phyloP scores from a whole-genome alignment of 225 moss, liverwort and hornwort species.

The Climacium dendroides region DNA sequence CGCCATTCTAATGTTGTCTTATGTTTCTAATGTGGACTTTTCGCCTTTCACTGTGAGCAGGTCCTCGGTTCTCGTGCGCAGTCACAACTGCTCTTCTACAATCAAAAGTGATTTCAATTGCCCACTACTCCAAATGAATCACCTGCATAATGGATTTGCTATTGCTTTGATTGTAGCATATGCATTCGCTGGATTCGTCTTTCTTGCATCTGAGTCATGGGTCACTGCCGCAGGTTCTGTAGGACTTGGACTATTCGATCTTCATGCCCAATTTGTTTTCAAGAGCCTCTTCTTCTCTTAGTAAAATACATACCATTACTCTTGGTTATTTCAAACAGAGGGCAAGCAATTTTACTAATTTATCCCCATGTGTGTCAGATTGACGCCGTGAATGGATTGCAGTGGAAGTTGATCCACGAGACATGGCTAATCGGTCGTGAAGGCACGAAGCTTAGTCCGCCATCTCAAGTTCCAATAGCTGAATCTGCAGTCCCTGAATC shows the following conservation, averaged over 20 bases:
- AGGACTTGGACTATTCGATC: not conserved
- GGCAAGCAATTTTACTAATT: not conserved
- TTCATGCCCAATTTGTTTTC: not conserved
- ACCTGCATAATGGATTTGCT: not conserved
- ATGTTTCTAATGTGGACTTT: not conserved
- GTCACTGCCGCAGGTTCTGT: not conserved
- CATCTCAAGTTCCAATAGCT: not conserved
- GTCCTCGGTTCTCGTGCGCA: conserved; percentile 1
- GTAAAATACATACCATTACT: not conserved
- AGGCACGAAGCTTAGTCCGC: not conserved
- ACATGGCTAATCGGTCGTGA: conserved; percentile 50
- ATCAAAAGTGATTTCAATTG: conserved; percentile 15
- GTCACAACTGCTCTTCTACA: conserved; percentile 35
- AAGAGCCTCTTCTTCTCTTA: not conserved
- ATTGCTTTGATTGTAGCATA: not conserved
- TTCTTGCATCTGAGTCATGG: not conserved
- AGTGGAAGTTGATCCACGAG: conserved; percentile 73
- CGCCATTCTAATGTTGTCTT: not conserved
- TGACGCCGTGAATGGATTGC: conserved; percentile 65
- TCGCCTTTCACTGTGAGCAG: not conserved
- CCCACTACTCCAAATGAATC: not conserved
- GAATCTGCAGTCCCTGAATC: not conserved
- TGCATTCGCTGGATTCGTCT: not conserved
- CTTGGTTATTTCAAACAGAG: not conserved
- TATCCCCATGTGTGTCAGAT: conserved; percentile 15